Conservation (phyloP, 1,139 yeast species). For the Blastobotrys indianensis region DNA sequence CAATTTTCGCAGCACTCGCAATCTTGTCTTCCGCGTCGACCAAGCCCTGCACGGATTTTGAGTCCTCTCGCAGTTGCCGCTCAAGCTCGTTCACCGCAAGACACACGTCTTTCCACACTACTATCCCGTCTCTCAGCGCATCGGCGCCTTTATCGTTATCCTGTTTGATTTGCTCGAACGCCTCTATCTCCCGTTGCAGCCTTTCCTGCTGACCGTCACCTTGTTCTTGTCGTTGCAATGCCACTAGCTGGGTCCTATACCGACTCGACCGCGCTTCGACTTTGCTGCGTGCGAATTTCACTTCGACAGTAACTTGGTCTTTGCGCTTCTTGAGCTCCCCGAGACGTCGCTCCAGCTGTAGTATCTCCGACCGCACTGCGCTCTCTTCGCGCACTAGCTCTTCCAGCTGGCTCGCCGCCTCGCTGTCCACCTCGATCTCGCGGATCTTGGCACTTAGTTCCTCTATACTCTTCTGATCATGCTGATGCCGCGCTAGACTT, state of each 20-base stretch:
- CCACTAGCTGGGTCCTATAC: constrained; percentile 14
- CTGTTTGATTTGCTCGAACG: constrained; percentile 13
- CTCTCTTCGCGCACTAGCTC: constrained; percentile 11
- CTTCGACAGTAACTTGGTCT: no score
- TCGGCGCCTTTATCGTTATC: not conserved
- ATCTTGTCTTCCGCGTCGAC: constrained; percentile 8
- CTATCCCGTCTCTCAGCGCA: constrained; percentile 26
- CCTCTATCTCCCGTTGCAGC: constrained; percentile 20
- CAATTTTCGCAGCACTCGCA: constrained; percentile 9
- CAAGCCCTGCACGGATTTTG: constrained; percentile 10
- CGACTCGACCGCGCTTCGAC: constrained; percentile 17
- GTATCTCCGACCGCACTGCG: no score
- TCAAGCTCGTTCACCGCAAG: constrained; percentile 20
- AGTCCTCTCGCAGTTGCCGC: constrained; percentile 12
- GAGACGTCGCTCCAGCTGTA: no score
- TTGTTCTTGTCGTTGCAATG: not conserved
- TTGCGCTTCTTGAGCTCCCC: no score
- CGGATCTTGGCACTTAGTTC: constrained; percentile 13
- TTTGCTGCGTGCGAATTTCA: constrained; percentile 8
- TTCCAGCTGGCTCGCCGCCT: constrained; percentile 9
- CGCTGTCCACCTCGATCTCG: constrained; percentile 15
- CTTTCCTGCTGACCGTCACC: constrained; percentile 14
- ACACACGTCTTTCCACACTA: constrained; percentile 27
- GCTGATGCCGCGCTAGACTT: constrained; percentile 15
- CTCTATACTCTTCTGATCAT: constrained; percentile 12